Evolutionary conservation across 208 protist species (phyloP).

Genomic region (Acanthamoeba pearcei): DNA sequence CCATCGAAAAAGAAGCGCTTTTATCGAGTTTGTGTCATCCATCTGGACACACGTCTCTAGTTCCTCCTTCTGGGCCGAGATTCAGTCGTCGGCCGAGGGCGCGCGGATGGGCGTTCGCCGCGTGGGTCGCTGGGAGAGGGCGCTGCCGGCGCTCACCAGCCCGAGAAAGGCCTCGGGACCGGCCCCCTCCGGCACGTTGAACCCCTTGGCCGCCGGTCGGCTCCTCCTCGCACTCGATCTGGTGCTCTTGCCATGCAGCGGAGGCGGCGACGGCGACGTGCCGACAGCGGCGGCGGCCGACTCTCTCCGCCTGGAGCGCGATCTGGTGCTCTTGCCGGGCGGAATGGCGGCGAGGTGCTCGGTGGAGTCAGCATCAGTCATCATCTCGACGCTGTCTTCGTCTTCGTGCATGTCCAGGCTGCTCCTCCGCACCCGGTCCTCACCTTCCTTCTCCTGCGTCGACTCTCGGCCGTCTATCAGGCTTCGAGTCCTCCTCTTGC

Average conservation of each 20-base stretch:
- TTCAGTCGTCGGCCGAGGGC: not conserved
- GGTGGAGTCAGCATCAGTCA: not conserved
- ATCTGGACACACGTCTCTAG: no score
- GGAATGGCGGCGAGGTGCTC: not conserved
- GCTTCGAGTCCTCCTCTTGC: not conserved
- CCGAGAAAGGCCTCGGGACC: conserved; percentile 53
- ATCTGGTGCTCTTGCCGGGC: not conserved
- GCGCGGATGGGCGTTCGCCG: conserved; percentile 3
- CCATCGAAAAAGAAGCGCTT: no score
- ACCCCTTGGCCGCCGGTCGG: not conserved
- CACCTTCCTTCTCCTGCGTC: not conserved
- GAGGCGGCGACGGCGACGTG: no score
- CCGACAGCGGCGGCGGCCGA: no score
- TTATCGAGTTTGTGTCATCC: no score
- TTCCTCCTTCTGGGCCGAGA: no score
- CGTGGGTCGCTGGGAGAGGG: not conserved
- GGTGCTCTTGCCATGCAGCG: not conserved
- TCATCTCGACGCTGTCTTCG: conserved; percentile 10
- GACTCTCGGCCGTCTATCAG: not conserved
- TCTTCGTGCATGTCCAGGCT: not conserved
- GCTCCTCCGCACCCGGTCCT: not conserved
- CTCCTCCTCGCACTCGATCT: not conserved
- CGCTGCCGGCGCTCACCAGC: conserved; percentile 52
- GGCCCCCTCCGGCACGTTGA: not conserved
- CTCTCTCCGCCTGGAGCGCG: not conserved